These are phyloP conservation scores for Tinospora cordifolia DNA, from an alignment of 164 flowering plant species.

Conservation along the genomic window DNA sequence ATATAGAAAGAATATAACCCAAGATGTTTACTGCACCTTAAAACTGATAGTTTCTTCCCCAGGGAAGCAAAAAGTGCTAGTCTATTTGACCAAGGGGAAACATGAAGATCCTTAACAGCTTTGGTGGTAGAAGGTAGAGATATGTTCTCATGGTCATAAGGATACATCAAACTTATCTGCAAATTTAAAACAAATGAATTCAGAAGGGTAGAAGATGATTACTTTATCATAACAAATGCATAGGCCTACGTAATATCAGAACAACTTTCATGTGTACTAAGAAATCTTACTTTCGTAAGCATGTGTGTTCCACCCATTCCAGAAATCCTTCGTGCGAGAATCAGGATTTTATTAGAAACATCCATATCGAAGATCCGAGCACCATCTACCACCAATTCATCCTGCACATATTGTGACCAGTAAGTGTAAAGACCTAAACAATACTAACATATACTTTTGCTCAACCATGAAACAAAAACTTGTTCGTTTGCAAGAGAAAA, in stretches of 20 bases:
- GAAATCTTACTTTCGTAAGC: slow-evolving; percentile 61
- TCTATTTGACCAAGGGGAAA: slow-evolving; percentile 39
- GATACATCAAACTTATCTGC: slow-evolving; percentile 69
- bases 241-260: not conserved
- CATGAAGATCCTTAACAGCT: slow-evolving; percentile 56
- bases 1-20: not conserved
- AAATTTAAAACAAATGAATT: slow-evolving; percentile 7
- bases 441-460: not conserved
- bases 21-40: slow-evolving; percentile 41
- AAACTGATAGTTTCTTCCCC: slow-evolving; percentile 67
- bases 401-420: slow-evolving; percentile 30
- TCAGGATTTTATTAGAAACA: slow-evolving; percentile 34
- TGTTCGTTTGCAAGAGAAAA: not conserved
- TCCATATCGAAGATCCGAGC: slow-evolving; percentile 71
- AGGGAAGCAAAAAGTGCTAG: slow-evolving; percentile 63
- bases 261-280: slow-evolving; percentile 1
- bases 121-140: slow-evolving; percentile 47
- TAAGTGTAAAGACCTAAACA: slow-evolving; percentile 4
- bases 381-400: slow-evolving; percentile 56
- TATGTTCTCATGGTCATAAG: slow-evolving; percentile 59
- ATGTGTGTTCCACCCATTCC: slow-evolving; percentile 43
- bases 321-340: slow-evolving; percentile 51
- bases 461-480: not conserved
- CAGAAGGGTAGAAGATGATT: not conserved
- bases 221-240: not conserved